phyloP scores from a whole-genome alignment of 2,329 filamentous ascomycete genomes.

The Hymenoscyphus repandus region DNA sequence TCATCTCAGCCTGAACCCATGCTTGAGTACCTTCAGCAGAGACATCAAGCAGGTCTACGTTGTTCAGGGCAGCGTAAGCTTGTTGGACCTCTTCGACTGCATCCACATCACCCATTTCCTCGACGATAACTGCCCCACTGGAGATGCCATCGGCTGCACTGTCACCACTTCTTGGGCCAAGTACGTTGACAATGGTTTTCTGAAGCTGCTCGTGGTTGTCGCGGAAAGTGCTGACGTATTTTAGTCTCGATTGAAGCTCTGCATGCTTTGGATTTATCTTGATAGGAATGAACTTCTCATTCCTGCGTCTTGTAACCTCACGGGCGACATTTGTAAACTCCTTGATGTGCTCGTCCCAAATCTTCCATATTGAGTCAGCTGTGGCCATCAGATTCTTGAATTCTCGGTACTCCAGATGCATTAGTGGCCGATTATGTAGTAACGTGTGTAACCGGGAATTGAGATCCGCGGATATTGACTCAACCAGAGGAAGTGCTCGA shows the following conservation, averaged over 20 bases:
- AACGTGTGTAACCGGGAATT: slow-evolving; percentile 81
- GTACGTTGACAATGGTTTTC: slow-evolving; percentile 92
- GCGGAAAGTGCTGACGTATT: slow-evolving; percentile 90
- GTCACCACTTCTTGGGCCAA: slow-evolving; percentile 66
- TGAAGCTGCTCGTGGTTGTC: slow-evolving; percentile 98
- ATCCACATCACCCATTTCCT: slow-evolving; percentile 95
- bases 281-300: slow-evolving; percentile 98
- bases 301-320: slow-evolving; percentile 86
- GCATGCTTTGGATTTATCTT: slow-evolving; percentile 86
- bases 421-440: slow-evolving; percentile 78
- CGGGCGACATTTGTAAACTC: slow-evolving; percentile 97
- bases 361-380: slow-evolving; percentile 78
- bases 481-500: slow-evolving; percentile 86
- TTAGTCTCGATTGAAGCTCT: slow-evolving; percentile 83
- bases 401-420: slow-evolving; percentile 87
- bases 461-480: slow-evolving; percentile 91
- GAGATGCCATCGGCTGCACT: slow-evolving; percentile 46
- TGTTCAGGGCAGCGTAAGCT: slow-evolving; percentile 88
- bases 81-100: slow-evolving; percentile 94
- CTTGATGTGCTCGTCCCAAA: slow-evolving; percentile 94
- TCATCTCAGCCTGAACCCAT: slow-evolving; percentile 91
- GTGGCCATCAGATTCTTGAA: slow-evolving; percentile 82
- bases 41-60: slow-evolving; percentile 92
- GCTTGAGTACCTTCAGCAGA: slow-evolving; percentile 81
- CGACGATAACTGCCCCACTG: slow-evolving; percentile 67